Percentiles rank a stretch among this genome's conserved stretches.
Conservation (phyloP, 2,329 filamentous ascomycete genomes). For the Aspergillus calidoustus region DNA sequence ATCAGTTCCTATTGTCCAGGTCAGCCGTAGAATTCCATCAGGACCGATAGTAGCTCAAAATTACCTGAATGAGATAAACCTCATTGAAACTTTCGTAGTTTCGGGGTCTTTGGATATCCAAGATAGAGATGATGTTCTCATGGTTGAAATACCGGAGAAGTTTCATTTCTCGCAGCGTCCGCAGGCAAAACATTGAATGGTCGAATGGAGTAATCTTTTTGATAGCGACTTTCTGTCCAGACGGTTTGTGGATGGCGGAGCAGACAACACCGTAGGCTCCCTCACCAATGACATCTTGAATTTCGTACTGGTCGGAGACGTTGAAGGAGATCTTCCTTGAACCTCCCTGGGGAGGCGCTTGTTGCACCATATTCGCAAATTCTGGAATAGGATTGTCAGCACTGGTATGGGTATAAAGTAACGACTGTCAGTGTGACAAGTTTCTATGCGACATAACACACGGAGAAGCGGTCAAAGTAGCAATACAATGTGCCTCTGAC, state of each 20-base stretch:
- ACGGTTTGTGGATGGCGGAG: slow-evolving; percentile 97
- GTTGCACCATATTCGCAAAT: slow-evolving; percentile 46
- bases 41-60: slow-evolving; percentile 24
- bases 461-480: background rate
- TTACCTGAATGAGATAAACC: slow-evolving; percentile 96
- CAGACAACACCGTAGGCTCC: slow-evolving; percentile 98
- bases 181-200: slow-evolving; percentile 97
- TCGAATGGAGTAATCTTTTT: slow-evolving; percentile 99
- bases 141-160: slow-evolving; percentile 98
- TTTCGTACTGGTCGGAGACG: slow-evolving; percentile 98
- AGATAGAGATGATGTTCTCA: slow-evolving; percentile 99
- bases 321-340: slow-evolving; percentile 98
- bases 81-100: slow-evolving; percentile 97
- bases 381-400: slow-evolving; percentile 19
- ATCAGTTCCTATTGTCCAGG: slow-evolving; percentile 76
- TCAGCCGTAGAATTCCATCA: background rate
- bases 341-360: slow-evolving; percentile 55
- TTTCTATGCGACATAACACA: background rate
- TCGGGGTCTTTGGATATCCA: slow-evolving; percentile 97
- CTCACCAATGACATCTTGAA: slow-evolving; percentile 98
- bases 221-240: slow-evolving; percentile 97
- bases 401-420: background rate
- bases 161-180: slow-evolving; percentile 99
- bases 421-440: background rate
- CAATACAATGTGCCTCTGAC: background rate